phyloP scores from a whole-genome alignment of 2,329 filamentous ascomycete species.

The Nothophaeocryptopus gaeumannii region DNA sequence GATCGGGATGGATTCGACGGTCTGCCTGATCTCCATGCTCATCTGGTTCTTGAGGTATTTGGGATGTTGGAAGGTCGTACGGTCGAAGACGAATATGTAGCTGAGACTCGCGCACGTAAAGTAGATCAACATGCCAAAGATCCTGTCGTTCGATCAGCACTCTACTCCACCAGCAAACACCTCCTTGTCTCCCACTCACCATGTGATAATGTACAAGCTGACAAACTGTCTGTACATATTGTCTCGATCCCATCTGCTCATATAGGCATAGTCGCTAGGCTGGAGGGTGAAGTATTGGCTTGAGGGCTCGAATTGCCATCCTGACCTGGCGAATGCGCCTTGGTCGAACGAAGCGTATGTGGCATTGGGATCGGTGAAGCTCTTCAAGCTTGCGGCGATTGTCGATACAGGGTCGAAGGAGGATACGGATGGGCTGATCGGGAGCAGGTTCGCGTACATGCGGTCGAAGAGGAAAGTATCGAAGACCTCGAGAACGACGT shows the following conservation, averaged over 20 bases:
- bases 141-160: conserved; percentile 52
- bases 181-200: conserved; percentile 53
- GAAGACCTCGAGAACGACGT: conserved; percentile 81
- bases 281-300: conserved; percentile 66
- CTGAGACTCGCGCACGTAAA: conserved; percentile 80
- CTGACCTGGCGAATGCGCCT: conserved; percentile 19
- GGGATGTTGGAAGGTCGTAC: conserved; percentile 81
- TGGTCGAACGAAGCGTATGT: conserved; percentile 38
- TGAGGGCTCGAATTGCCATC: conserved; percentile 66
- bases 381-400: conserved; percentile 47
- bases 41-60: conserved; percentile 96
- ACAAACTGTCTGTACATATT: conserved; percentile 71
- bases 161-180: not conserved
- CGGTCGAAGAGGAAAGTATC: conserved; percentile 82
- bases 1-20: conserved; percentile 70
- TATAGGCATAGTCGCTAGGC: conserved; percentile 73
- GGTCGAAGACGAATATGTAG: conserved; percentile 88
- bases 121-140: conserved; percentile 82
- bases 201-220: conserved; percentile 79
- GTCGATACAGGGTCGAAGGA: conserved; percentile 51
- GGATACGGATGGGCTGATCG: conserved; percentile 52
- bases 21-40: conserved; percentile 77
- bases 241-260: conserved; percentile 74
- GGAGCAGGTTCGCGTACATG: conserved; percentile 70
- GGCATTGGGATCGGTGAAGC: conserved; percentile 46